Evolutionary conservation across 352 stramenopile species (phyloP).

Genomic region (Phytophthora hybrid): DNA sequence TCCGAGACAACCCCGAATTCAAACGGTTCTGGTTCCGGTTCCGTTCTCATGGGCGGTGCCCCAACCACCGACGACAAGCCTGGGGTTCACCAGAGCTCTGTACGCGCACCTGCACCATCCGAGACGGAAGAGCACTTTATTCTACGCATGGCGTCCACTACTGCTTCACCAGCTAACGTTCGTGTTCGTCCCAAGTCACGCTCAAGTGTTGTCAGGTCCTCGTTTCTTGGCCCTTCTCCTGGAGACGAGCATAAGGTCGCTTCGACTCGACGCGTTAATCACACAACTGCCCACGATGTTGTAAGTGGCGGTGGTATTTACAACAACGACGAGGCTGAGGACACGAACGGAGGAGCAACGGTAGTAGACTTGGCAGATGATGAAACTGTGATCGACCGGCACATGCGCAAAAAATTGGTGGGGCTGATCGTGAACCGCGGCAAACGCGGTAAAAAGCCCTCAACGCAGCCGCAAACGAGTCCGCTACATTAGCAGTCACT

Average conservation of each 20-base stretch:
- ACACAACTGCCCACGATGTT: conserved; percentile 28
- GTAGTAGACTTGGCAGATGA: conserved; percentile 68
- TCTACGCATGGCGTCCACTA: conserved; percentile 78
- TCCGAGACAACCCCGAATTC: conserved; percentile 57
- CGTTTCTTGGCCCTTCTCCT: conserved; percentile 31
- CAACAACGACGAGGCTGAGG: conserved; percentile 39
- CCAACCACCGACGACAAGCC: conserved; percentile 38
- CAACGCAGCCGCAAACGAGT: conserved; percentile 28
- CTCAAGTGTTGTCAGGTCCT: conserved; percentile 37
- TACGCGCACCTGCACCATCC: conserved; percentile 65
- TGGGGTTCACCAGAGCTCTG: conserved; percentile 42
- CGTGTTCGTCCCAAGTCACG: conserved; percentile 80
- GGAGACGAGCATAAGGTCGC: conserved; percentile 33
- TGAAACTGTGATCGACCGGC: conserved; percentile 69
- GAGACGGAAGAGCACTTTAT: conserved; percentile 90
- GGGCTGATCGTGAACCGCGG: conserved; percentile 82
- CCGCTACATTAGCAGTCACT: conserved; percentile 30
- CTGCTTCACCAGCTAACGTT: conserved; percentile 73
- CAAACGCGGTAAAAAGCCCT: conserved; percentile 74
- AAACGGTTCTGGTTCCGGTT: conserved; percentile 32
- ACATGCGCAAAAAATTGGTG: conserved; percentile 88
- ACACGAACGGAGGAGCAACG: conserved; percentile 15
- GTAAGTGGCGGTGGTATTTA: conserved; percentile 32
- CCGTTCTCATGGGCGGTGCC: conserved; percentile 27
- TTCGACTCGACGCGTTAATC: conserved; percentile 21